Percentiles rank a stretch among this genome's conserved stretches.
Conservation (phyloP, 805 yeast genomes). For the Saccharomyces jurei region DNA sequence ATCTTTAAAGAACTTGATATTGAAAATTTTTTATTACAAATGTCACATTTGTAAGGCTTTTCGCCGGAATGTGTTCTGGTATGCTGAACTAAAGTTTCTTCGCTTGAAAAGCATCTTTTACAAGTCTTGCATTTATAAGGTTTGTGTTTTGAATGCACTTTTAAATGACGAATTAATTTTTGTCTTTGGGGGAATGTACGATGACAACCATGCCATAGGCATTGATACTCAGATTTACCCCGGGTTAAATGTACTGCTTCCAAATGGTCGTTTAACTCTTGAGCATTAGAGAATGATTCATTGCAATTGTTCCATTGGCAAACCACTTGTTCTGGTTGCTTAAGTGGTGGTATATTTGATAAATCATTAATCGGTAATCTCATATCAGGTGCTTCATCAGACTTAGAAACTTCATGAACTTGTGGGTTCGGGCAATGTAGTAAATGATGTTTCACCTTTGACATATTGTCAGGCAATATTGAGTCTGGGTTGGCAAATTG, state of each 20-base stretch:
- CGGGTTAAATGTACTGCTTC: constrained; percentile 60
- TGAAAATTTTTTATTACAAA: constrained; percentile 72
- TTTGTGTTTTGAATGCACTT: constrained; percentile 76
- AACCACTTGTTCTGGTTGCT: not conserved
- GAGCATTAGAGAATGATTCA: constrained; percentile 40
- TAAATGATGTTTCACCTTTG: constrained; percentile 8
- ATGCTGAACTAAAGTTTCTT: constrained; percentile 73
- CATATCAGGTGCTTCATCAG: not conserved
- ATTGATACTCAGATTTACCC: constrained; percentile 60
- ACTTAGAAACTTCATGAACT: not conserved
- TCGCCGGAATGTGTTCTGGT: constrained; percentile 82
- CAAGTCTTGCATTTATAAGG: constrained; percentile 72
- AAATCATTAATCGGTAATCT: not conserved
- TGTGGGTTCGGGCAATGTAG: constrained; percentile 8
- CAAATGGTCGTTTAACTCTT: constrained; percentile 65
- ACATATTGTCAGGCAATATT: not conserved
- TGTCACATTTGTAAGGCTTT: constrained; percentile 67
- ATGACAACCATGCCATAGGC: constrained; percentile 74
- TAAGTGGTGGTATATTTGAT: not conserved
- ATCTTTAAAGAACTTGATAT: constrained; percentile 77
- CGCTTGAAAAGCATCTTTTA: constrained; percentile 64
- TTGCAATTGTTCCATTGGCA: constrained; percentile 41
- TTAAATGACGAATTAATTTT: constrained; percentile 77
- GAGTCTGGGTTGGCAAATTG: constrained; percentile 17
- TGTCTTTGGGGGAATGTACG: constrained; percentile 76